Base-by-base conservation (phyloP, 2,329 filamentous ascomycete genomes). In the Aspergillus bombycis region DNA sequence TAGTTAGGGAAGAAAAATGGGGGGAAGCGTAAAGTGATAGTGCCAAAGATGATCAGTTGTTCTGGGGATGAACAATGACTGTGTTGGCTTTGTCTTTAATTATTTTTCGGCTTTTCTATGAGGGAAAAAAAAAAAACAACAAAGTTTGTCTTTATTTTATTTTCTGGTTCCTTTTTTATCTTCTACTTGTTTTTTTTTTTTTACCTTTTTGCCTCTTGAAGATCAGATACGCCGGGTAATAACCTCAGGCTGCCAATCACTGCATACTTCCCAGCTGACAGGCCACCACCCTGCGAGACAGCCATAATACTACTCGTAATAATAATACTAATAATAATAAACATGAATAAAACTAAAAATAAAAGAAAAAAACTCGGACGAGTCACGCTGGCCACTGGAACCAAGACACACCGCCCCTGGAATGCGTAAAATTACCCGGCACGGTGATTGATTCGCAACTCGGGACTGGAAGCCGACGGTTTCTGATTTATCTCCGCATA, bases 1-100 rank as follows among this genome's bases (percentile, higher is more conserved):
- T 61, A 66, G 60, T 57, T 53, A 61, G 63, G 43, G 63, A 63
- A 52, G 62, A 45, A 67, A 64, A 65, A 67, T 52, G 61, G 67
- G 63, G 68, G 52, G 45, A 52, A 32, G 36, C 53, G 54, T 46
- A 60, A 11, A 34, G 28, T 43, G 48, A 48, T 32, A 61, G 38
- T 55, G 32, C 58, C 53, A 53, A 52, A 28, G 46, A 45, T 34
- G 28, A 21, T 26, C 45, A 46, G 34, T 12, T 26, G 50, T 38
- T 60, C 23, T 56, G 30, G 28, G 50, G 30, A 19, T 5, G 26
- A 54, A 60, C 26, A 52, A 46, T 38, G 32, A 55, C 52, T 28
- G 52, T 38, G 52, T 34, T 41, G 21, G n/a, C 34, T 12, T 41
- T 53, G 4, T 56, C 28, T 56, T 50, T n/a, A 14, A 23, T 52